Percentiles rank a stretch among this genome's conserved stretches.
Evolutionary conservation across 371 early-diverging fungal species (phyloP).

Genomic region (Chytridium lagenaria): DNA sequence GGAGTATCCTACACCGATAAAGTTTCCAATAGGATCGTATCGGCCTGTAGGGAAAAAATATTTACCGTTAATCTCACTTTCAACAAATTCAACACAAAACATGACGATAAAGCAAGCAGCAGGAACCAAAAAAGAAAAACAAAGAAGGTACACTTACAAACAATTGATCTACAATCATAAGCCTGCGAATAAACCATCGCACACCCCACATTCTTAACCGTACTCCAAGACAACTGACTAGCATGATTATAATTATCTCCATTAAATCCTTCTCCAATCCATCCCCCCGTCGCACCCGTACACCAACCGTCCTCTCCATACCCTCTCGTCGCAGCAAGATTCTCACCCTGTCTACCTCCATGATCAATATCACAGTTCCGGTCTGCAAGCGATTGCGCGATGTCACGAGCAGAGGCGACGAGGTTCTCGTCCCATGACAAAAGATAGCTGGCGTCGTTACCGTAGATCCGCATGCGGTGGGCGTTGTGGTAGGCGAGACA

Average conservation of each 20-base stretch:
- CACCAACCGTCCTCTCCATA: background rate
- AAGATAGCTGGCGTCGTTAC: background rate
- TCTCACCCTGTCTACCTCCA: conserved; percentile 11
- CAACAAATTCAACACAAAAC: too few species aligned
- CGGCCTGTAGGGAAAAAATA: background rate
- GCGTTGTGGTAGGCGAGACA: background rate
- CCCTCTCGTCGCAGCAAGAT: background rate
- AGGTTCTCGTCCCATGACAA: background rate
- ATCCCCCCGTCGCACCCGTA: background rate
- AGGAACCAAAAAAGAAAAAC: background rate
- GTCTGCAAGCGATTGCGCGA: background rate
- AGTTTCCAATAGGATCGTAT: conserved; percentile 5
- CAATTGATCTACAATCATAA: background rate
- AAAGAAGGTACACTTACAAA: background rate
- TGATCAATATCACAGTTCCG: background rate
- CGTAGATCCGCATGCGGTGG: background rate
- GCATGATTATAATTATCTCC: background rate
- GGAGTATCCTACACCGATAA: too few species aligned
- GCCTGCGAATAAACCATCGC: background rate
- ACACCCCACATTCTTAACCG: background rate
- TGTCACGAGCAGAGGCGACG: background rate
- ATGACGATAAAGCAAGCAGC: background rate
- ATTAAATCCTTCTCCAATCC: background rate
- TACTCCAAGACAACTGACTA: background rate
- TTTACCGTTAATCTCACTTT: too few species aligned